Base-by-base conservation (phyloP, 139 green algal species). In the Chlamydomonas schloesseri region DNA sequence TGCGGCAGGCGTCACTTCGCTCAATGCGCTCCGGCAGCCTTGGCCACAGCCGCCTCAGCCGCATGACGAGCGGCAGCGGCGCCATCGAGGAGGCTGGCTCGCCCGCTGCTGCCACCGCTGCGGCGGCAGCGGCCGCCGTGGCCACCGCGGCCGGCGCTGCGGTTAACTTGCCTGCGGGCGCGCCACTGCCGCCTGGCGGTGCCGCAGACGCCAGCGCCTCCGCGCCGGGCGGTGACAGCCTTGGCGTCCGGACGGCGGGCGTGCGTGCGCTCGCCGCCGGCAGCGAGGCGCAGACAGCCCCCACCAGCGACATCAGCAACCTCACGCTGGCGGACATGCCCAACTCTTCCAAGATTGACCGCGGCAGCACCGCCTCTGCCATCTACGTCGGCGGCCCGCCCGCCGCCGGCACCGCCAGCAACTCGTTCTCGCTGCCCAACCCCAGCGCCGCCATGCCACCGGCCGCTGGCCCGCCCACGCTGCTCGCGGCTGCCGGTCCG, bases 21-120 rank as follows among this genome's bases (percentile, higher is more conserved):
- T 15, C 14, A 11, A 31, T 74, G 64, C 78, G 78, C n/a, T 53
- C 64, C n/a, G 60, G 78, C 62, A 74, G 42, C 62, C 62, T 82
- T 33, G 57, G 74, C 34, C 71, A 29, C 75, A 82, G 75, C 58
- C 58, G 78, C 34, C 47, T 84, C 4, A 53, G 46, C 18, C 78
- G 78, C 46, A 23, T 84, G 64, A 84, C 64, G 2, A 84, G 78
- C 65, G 46, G n/a, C 46, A 18, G 62, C 3, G 46, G 78, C 65
- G 46, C 28, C 46, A 18, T 73, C 3, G 46, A 57, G 11, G 42
- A 77, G 42, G 24, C 71, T 1, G 55, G 55, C 55, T 3, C 55
- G 55, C 20, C 55, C 55, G 55, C 55, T 4, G 55, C 6, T 2
- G 55, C 55, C 6, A 2, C 55, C 55, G 55, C 21, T 23, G 55